A percentile compares a stretch with the other conserved stretches of the same genome.
These are phyloP conservation scores for Elymus sibiricus DNA, from an alignment of 176 grass and related monocot species.

Conservation along the genomic window DNA sequence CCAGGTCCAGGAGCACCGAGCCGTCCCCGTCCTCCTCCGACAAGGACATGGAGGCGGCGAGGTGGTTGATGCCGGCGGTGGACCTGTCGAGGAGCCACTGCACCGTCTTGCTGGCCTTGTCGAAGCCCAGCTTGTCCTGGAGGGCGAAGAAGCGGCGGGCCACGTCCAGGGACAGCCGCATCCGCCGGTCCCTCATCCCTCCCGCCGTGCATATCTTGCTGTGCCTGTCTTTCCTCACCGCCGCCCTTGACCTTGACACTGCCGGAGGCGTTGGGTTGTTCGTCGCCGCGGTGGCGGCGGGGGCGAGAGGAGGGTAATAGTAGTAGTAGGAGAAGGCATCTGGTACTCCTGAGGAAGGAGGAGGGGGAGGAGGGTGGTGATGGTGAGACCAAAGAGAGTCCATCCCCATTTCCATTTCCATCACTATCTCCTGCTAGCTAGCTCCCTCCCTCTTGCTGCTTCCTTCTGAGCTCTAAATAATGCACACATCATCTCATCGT, in stretches of 20 bases:
- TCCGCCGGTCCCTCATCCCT: slow-evolving; percentile 35
- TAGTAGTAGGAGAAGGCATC: not conserved
- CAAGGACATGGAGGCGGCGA: not conserved
- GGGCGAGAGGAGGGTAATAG: no score
- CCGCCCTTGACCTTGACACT: not conserved
- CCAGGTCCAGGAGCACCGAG: not conserved
- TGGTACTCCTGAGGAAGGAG: no score
- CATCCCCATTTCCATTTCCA: not conserved
- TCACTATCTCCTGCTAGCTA: not conserved
- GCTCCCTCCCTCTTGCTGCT: no score
- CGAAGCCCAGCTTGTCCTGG: slow-evolving; percentile 45
- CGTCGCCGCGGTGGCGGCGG: not conserved
- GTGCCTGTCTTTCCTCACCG: slow-evolving; percentile 18
- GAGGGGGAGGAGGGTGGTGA: not conserved
- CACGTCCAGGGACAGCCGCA: slow-evolving; percentile 39
- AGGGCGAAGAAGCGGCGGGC: slow-evolving; percentile 34
- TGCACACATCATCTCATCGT: not conserved
- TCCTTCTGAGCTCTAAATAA: not conserved
- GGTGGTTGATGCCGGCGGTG: slow-evolving; percentile 23
- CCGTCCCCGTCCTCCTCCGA: slow-evolving; percentile 22
- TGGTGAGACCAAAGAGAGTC: not conserved
- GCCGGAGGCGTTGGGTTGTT: not conserved
- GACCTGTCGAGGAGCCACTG: slow-evolving; percentile 41
- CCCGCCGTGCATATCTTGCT: slow-evolving; percentile 39
- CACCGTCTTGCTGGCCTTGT: slow-evolving; percentile 55